Evolutionary conservation across 2,329 filamentous ascomycete genomes (phyloP).

Genomic region (Hypoxylon sp.): DNA sequence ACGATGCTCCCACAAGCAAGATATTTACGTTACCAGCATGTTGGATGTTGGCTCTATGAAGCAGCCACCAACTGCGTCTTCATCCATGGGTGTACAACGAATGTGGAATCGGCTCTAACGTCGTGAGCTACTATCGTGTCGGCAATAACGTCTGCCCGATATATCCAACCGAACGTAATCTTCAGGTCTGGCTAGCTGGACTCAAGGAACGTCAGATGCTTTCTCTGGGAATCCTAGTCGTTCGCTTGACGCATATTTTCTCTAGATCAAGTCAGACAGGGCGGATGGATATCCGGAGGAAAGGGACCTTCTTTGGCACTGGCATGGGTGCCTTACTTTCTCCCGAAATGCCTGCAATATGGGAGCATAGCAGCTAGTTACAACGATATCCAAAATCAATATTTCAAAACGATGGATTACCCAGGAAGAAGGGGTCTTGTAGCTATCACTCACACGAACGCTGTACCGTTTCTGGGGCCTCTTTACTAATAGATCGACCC

Average conservation of each 20-base stretch:
- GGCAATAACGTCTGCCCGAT: conserved; percentile 76
- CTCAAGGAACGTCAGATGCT: conserved; percentile 54
- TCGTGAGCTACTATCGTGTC: conserved; percentile 74
- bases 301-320: background rate
- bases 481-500: conserved; percentile 16
- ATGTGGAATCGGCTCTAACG: conserved; percentile 76
- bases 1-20: conserved; percentile 71
- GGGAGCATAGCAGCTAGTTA: background rate
- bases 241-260: conserved; percentile 65
- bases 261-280: conserved; percentile 69
- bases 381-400: background rate
- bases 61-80: conserved; percentile 65
- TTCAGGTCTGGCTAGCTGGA: conserved; percentile 71
- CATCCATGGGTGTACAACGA: conserved; percentile 76
- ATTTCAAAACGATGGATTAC: background rate
- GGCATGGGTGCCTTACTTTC: background rate
- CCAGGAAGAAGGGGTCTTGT: conserved; percentile 11
- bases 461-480: conserved; percentile 17
- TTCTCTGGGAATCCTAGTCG: conserved; percentile 68
- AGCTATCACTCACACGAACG: background rate
- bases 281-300: conserved; percentile 69
- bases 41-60: conserved; percentile 69
- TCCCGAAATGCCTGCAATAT: background rate
- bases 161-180: conserved; percentile 73
- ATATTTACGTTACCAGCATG: background rate